Percentiles rank a stretch among this genome's conserved stretches.
Conservation (phyloP, 2,329 filamentous ascomycete species). For the Raffaelea ambrosiae region DNA sequence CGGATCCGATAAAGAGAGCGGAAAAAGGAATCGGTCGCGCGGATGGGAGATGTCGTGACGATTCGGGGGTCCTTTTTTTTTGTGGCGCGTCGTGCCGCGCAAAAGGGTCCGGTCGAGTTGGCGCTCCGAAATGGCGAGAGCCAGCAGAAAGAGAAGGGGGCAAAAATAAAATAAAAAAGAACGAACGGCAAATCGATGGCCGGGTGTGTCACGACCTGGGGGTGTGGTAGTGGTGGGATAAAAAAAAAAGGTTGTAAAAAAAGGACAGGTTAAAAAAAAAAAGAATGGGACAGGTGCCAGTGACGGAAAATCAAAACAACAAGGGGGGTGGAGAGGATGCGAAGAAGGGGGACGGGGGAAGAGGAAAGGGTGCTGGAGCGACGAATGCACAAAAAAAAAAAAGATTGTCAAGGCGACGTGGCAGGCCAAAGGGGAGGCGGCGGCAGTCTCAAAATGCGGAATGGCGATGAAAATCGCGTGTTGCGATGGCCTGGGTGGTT, state of each 20-base stretch:
- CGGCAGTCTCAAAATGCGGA: constrained; percentile 2
- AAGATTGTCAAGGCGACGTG: background rate
- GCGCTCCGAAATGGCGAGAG: too few relatives aligned
- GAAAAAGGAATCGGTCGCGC: too few relatives aligned
- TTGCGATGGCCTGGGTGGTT: constrained; percentile 40
- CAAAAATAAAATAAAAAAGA: too few relatives aligned
- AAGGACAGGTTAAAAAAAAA: background rate
- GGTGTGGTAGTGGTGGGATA: background rate
- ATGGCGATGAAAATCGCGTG: constrained; percentile 43
- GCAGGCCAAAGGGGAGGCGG: background rate
- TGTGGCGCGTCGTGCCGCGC: too few relatives aligned
- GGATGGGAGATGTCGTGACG: too few relatives aligned
- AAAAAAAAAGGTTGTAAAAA: background rate
- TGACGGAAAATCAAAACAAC: background rate
- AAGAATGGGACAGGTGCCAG: background rate
- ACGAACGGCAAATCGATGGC: background rate
- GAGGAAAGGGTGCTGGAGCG: too few relatives aligned
- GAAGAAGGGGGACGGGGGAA: background rate
- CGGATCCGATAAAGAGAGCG: too few relatives aligned
- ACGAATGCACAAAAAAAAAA: background rate
- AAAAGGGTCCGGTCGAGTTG: too few relatives aligned
- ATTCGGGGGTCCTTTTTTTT: too few relatives aligned
- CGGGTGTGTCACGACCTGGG: constrained; percentile 8
- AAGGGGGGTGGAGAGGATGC: background rate
- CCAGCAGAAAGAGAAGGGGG: too few relatives aligned